Conservation (phyloP, 257 asterid species). For the Solanum tarijense region DNA sequence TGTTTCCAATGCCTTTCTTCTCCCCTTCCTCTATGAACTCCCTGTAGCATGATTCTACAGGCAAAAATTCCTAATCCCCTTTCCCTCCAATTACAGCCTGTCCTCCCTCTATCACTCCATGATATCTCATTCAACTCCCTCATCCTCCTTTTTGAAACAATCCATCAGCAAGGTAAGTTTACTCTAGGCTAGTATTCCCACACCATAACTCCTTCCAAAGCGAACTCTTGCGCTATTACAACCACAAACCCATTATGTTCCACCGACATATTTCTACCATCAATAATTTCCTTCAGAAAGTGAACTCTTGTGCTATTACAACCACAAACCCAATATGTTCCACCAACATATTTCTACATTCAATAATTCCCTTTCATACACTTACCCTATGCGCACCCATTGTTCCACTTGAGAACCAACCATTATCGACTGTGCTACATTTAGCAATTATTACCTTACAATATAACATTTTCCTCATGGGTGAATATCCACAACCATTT, state of each 20-base stretch:
- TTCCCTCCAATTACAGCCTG: not conserved
- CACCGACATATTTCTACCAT: not conserved
- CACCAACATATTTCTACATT: not conserved
- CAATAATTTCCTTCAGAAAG: not conserved
- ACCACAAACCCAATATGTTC: not conserved
- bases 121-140: not conserved
- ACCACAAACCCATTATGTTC: not conserved
- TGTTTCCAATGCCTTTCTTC: not conserved
- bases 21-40: not conserved
- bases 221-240: not conserved
- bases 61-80: not conserved
- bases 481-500: not conserved
- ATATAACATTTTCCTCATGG: not conserved
- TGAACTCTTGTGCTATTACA: not conserved
- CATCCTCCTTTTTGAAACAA: not conserved
- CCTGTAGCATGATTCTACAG: not conserved
- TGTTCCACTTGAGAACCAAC: not conserved
- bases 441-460: not conserved
- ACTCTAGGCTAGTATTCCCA: not conserved
- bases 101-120: not conserved
- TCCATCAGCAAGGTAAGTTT: not conserved
- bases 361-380: not conserved
- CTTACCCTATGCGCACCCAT: not conserved
- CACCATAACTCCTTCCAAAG: not conserved
- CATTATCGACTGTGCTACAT: not conserved